Percentiles rank a stretch among this genome's conserved stretches.
Conservation (phyloP, 192 early-diverging fungal genomes). For the Coemansia sp. region DNA sequence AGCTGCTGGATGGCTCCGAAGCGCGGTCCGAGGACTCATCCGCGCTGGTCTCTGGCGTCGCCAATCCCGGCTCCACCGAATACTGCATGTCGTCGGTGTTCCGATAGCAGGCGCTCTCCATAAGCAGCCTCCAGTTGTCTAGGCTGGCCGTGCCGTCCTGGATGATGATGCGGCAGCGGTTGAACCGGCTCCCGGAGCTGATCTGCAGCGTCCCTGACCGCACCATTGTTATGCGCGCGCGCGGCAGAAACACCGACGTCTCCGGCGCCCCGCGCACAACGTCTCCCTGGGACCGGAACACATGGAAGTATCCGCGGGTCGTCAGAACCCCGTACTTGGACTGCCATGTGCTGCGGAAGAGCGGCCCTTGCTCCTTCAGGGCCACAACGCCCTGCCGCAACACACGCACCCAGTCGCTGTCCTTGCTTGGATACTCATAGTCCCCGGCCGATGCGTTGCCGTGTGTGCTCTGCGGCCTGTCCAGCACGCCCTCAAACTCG, state of each 20-base stretch:
- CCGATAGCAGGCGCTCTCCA: slow-evolving; percentile 26
- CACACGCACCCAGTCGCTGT: slow-evolving; percentile 41
- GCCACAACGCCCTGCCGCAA: slow-evolving; percentile 51
- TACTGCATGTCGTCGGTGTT: background rate
- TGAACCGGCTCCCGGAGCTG: slow-evolving; percentile 37
- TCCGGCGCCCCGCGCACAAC: slow-evolving; percentile 46
- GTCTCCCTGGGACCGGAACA: slow-evolving; percentile 53
- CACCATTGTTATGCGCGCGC: slow-evolving; percentile 24
- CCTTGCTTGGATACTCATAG: slow-evolving; percentile 13
- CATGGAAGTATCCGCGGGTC: slow-evolving; percentile 46
- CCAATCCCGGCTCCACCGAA: slow-evolving; percentile 12
- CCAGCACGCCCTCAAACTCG: slow-evolving; percentile 13
- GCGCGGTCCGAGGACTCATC: slow-evolving; percentile 20
- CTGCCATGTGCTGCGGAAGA: slow-evolving; percentile 55
- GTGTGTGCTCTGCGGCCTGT: slow-evolving; percentile 11
- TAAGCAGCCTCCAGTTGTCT: slow-evolving; percentile 38
- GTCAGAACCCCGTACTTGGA: slow-evolving; percentile 52
- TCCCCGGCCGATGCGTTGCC: slow-evolving; percentile 14
- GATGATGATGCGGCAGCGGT: slow-evolving; percentile 41
- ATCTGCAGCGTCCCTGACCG: slow-evolving; percentile 34
- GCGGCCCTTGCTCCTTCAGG: slow-evolving; percentile 36
- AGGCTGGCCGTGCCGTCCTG: slow-evolving; percentile 39
- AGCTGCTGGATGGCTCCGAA: background rate
- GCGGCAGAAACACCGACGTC: slow-evolving; percentile 45
- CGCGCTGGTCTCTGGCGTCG: slow-evolving; percentile 39